phyloP scores from a whole-genome alignment of 2,329 filamentous ascomycete species.

The Colletotrichum brevisporum region DNA sequence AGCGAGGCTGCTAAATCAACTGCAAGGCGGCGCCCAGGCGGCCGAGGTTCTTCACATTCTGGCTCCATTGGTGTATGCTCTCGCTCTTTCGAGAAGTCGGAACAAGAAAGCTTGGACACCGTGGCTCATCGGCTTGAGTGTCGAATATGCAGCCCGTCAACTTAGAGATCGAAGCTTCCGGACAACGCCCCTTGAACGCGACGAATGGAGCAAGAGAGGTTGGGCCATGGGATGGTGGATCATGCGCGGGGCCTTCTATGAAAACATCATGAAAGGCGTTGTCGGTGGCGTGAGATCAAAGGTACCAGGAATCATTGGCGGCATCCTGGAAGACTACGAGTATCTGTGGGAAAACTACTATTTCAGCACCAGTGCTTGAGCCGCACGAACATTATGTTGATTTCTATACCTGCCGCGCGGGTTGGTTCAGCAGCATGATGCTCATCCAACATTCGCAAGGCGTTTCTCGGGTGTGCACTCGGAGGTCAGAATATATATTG shows the following conservation, averaged over 20 bases:
- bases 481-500: neutral
- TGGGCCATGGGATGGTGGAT: conserved; percentile 96
- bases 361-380: conserved; percentile 74
- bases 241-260: conserved; percentile 97
- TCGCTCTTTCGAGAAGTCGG: conserved; percentile 81
- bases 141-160: conserved; percentile 92
- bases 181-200: conserved; percentile 88
- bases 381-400: too few relatives aligned
- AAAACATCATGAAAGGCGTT: conserved; percentile 86
- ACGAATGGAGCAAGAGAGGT: conserved; percentile 89
- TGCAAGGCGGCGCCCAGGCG: conserved; percentile 79
- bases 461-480: neutral
- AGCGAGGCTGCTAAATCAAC: conserved; percentile 84
- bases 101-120: conserved; percentile 89
- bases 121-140: conserved; percentile 87
- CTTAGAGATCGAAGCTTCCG: conserved; percentile 80
- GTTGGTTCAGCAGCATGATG: neutral
- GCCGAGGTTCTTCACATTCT: conserved; percentile 95
- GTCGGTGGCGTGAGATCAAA: conserved; percentile 81
- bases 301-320: conserved; percentile 84
- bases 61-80: conserved; percentile 87
- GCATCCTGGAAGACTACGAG: conserved; percentile 94
- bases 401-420: neutral
- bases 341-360: conserved; percentile 99
- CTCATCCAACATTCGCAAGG: neutral